Percentiles rank a stretch among this genome's conserved stretches.
phyloP scores from a whole-genome alignment of 208 protist genomes.

The Phytomonas sp. region DNA sequence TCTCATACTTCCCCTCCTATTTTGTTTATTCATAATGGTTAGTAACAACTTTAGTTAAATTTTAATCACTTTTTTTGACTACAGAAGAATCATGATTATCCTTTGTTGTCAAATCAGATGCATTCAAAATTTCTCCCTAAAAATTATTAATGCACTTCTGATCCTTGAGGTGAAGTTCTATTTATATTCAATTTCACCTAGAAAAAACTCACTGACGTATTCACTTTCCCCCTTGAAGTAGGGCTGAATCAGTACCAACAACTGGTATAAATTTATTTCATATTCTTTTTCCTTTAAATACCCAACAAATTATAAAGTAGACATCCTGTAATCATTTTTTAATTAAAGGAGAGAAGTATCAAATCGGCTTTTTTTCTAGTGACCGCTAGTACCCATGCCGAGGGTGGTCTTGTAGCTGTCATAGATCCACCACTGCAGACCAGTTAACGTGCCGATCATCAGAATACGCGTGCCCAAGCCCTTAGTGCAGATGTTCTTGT shows the following conservation, averaged over 20 bases:
- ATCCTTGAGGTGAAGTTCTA: background rate
- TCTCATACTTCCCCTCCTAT: background rate
- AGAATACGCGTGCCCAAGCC: conserved; percentile 92
- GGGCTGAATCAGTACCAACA: background rate
- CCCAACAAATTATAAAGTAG: background rate
- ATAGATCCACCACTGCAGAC: conserved; percentile 95
- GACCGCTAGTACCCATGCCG: conserved; percentile 39
- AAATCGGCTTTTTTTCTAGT: conserved; percentile 7
- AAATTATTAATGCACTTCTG: background rate
- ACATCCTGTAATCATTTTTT: background rate
- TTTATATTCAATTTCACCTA: background rate
- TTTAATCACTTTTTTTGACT: conserved; percentile 10
- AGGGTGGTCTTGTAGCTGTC: conserved; percentile 56
- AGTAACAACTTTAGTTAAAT: conserved; percentile 8
- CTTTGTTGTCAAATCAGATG: background rate
- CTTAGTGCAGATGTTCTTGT: conserved; percentile 75
- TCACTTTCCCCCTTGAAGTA: background rate
- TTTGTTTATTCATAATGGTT: background rate
- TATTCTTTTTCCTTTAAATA: background rate
- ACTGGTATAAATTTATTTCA: background rate
- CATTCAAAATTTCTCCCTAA: background rate
- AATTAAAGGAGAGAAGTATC: background rate
- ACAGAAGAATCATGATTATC: background rate
- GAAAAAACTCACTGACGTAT: background rate
- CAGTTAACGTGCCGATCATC: conserved; percentile 96